Evolutionary conservation across 257 asterid genomes (phyloP), one percentile per base, ranked within the genome.

Genomic region (Prunella vulgaris): DNA sequence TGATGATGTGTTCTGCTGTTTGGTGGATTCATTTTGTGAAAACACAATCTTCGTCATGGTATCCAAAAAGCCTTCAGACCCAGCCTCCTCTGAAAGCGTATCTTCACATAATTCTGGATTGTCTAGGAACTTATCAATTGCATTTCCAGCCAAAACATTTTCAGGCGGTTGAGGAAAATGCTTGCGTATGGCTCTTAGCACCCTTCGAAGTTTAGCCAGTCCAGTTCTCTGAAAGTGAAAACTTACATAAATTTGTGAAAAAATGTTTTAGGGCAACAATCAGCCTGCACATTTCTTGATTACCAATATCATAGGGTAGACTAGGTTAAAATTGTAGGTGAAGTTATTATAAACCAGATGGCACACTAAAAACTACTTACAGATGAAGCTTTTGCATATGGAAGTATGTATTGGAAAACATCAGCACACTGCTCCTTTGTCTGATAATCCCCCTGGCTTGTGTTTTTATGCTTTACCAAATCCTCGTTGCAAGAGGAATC

Each of bases 371-470:
- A 61, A 67, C 57, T 56, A 82, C 99, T 90, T 67, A 90, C 99
- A 63, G 97, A 90, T 72, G 96, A 90, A 78, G 91, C 97, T 85
- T 86, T 89, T 10, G 97, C 96, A 80, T 90, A 93, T 17, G 99
- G 93, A 80, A 93, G 95, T 73, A 93, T 80, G 77, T 93, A 89
- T 73, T 81, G 96, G 70, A 93, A 90, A 77, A 93, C 99, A 74
- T 90, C 97, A 73, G 96, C 96, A 77, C 99, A 93, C 73, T 93
- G 99, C 79, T 93, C 97, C 86, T 93, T 93, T 15, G 96, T 93
- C 84, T 93, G 97, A 78, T 93, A 93, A 78, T 93, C 96, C 75
- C 96, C 97, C 44, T 88, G 94, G 84, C 97, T 87, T 46, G 96
- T 93, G 75, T 90, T 87, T 81, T 86, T 90, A 84, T 93, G 99